Evolutionary conservation across 495 filamentous ascomycete genomes (phyloP).

Genomic region (Neurospora sp.): DNA sequence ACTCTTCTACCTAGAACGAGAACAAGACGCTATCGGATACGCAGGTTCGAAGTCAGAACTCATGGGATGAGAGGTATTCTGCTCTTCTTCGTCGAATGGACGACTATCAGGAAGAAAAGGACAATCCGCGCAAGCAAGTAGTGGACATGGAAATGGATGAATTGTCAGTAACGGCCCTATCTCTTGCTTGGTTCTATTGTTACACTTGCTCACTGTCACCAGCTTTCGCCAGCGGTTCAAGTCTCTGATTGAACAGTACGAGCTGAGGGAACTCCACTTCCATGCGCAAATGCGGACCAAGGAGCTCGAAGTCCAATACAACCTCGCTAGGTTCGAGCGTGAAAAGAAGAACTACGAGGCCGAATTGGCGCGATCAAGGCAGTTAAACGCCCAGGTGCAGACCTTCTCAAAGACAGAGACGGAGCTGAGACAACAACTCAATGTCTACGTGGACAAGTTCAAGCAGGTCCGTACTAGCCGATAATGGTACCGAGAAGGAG

Average conservation of each 20-base stretch:
- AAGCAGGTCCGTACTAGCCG: constrained; percentile 70
- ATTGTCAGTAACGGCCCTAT: constrained; percentile 46
- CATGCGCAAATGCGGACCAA: constrained; percentile 82
- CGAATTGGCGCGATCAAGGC: constrained; percentile 66
- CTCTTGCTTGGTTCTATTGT: background rate
- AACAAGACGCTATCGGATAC: constrained; percentile 76
- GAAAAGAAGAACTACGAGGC: constrained; percentile 78
- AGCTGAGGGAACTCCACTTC: constrained; percentile 86
- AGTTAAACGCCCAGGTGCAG: constrained; percentile 80
- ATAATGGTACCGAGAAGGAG: background rate
- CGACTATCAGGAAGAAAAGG: constrained; percentile 66
- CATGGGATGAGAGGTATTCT: constrained; percentile 76
- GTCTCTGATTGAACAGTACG: constrained; percentile 89
- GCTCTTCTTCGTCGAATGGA: constrained; percentile 68
- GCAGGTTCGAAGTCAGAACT: constrained; percentile 68
- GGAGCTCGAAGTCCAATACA: constrained; percentile 90
- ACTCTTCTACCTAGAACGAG: constrained; percentile 56
- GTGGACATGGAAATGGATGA: constrained; percentile 78
- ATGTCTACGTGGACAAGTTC: constrained; percentile 99
- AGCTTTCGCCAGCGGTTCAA: constrained; percentile 88
- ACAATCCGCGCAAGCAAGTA: constrained; percentile 62
- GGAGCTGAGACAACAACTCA: constrained; percentile 87
- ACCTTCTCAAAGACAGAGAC: constrained; percentile 95
- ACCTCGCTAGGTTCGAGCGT: constrained; percentile 75
- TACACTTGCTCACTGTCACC: constrained; percentile 15